Evolutionary conservation across 306 rosid genomes (phyloP).

Genomic region (Lagenaria siceraria): DNA sequence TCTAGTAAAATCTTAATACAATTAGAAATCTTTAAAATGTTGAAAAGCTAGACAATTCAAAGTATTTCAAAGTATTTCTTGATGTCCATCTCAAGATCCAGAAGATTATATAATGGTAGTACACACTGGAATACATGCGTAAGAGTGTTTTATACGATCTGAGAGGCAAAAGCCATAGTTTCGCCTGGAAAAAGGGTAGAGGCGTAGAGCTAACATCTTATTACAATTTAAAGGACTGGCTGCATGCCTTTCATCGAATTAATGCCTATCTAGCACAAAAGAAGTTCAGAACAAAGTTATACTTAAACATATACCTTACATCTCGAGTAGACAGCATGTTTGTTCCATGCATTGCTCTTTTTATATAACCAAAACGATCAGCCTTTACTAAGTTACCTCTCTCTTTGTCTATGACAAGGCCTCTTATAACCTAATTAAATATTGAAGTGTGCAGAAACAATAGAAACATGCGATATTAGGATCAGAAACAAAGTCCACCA

Average conservation of each 20-base stretch:
- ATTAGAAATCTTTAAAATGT: background rate
- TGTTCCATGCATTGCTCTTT: conserved; percentile 98
- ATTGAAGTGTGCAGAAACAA: background rate
- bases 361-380: conserved; percentile 87
- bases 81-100: background rate
- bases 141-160: background rate
- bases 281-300: conserved; percentile 13
- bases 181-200: background rate
- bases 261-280: background rate
- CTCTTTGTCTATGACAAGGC: conserved; percentile 96
- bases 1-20: background rate
- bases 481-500: background rate
- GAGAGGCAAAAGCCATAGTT: background rate
- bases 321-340: conserved; percentile 74
- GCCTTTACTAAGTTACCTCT: conserved; percentile 92
- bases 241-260: background rate
- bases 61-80: background rate
- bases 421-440: conserved; percentile 70
- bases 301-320: conserved; percentile 50
- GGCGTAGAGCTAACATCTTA: background rate
- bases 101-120: background rate
- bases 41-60: background rate
- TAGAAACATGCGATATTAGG: background rate
- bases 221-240: background rate
- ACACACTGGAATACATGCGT: background rate